Conservation (phyloP, 2,329 filamentous ascomycete genomes). For the Raffaelea deltoideospora region DNA sequence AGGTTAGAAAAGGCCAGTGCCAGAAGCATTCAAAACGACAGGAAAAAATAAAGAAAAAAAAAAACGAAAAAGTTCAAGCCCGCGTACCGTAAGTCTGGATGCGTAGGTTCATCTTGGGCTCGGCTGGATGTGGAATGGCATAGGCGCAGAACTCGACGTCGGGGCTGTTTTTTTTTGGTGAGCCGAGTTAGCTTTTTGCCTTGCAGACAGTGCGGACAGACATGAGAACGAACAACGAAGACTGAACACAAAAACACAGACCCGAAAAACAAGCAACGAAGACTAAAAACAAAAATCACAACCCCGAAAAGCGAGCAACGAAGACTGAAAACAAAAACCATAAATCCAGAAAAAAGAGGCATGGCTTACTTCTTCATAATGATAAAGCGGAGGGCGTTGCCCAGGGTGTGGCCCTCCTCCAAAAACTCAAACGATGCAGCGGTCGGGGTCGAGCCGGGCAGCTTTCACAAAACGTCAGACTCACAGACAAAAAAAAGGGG, state of each 20-base stretch:
- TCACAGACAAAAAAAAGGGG: slow-evolving; percentile 3
- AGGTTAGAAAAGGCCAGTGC: too few relatives aligned
- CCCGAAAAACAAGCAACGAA: not conserved
- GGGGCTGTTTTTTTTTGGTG: slow-evolving; percentile 41
- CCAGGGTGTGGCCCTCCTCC: slow-evolving; percentile 86
- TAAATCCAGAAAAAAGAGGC: not conserved
- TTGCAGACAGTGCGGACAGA: too few relatives aligned
- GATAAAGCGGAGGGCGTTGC: slow-evolving; percentile 84
- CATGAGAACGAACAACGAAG: too few relatives aligned
- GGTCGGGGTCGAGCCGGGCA: slow-evolving; percentile 71
- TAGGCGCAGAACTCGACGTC: slow-evolving; percentile 98
- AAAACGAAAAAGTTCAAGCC: not conserved
- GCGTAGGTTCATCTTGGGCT: slow-evolving; percentile 89
- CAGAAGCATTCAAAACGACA: too few relatives aligned
- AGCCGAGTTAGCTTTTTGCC: not conserved
- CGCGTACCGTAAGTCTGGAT: slow-evolving; percentile 87
- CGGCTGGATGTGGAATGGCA: slow-evolving; percentile 91
- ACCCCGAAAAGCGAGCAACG: not conserved
- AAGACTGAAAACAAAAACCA: not conserved
- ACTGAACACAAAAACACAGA: not conserved
- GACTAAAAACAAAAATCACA: not conserved
- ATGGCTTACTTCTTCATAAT: slow-evolving; percentile 89
- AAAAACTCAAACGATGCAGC: slow-evolving; percentile 92
- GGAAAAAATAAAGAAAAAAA: not conserved
- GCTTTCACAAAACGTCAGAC: too few relatives aligned